Conservation (phyloP, 177 flowering plant species). For the Vitis hybrid region DNA sequence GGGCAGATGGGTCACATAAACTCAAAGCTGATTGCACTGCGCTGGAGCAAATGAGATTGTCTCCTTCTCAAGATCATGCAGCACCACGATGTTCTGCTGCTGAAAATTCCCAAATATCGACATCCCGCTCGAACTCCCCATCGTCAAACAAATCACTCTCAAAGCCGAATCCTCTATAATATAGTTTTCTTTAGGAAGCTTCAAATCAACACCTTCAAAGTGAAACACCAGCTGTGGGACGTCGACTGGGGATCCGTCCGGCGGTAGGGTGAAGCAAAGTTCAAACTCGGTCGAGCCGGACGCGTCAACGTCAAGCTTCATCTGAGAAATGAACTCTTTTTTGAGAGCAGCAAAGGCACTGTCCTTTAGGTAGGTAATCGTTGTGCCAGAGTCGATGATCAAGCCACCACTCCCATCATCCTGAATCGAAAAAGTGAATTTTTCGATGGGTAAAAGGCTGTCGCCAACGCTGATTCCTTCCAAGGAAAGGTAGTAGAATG, state of each 20-base stretch:
- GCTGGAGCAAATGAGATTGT: conserved; percentile 63
- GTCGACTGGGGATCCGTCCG: conserved; percentile 23
- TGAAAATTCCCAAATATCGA: conserved; percentile 88
- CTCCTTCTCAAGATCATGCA: conserved; percentile 71
- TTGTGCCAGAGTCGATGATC: conserved; percentile 91
- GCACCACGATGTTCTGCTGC: conserved; percentile 79
- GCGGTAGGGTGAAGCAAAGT: conserved; percentile 63
- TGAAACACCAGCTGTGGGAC: conserved; percentile 73
- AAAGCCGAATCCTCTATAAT: conserved; percentile 59
- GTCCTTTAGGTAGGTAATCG: conserved; percentile 67
- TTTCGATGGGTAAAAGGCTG: conserved; percentile 43
- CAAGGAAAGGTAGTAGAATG: conserved; percentile 72
- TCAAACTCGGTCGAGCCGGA: conserved; percentile 59
- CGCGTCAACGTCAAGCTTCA: conserved; percentile 37
- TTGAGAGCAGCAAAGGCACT: conserved; percentile 44
- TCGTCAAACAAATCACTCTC: conserved; percentile 71
- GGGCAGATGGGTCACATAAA: not conserved
- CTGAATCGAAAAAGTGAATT: conserved; percentile 47
- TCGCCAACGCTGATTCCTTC: conserved; percentile 81
- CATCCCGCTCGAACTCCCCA: conserved; percentile 69
- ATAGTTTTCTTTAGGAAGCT: conserved; percentile 75
- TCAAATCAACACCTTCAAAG: conserved; percentile 65
- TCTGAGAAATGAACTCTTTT: conserved; percentile 56
- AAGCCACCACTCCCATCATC: conserved; percentile 78
- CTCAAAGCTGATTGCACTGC: conserved; percentile 44